A percentile compares a stretch with the other conserved stretches of the same genome.
Evolutionary conservation across 208 protist genomes (phyloP).

Genomic region (Leishmania turanica): DNA sequence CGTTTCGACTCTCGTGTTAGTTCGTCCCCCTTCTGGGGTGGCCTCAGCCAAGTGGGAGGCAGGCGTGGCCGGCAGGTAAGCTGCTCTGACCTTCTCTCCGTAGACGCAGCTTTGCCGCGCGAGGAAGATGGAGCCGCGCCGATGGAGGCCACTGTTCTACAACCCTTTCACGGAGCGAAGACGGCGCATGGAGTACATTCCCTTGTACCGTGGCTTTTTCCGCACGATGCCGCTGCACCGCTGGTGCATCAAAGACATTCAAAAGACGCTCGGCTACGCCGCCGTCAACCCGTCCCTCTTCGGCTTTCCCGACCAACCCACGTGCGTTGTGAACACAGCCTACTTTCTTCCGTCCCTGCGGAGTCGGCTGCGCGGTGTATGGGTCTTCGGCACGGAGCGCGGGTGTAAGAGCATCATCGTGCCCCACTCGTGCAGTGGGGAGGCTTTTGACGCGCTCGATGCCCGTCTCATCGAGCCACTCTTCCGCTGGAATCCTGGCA

Average conservation of each 20-base stretch:
- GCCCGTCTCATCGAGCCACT: conserved; percentile 80
- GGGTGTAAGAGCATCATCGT: conserved; percentile 89
- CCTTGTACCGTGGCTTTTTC: conserved; percentile 86
- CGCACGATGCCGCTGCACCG: conserved; percentile 81
- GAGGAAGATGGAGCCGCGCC: conserved; percentile 71
- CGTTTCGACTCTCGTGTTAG: neutral
- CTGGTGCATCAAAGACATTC: conserved; percentile 75
- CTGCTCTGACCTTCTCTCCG: neutral
- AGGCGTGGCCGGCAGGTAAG: neutral
- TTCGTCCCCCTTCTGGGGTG: neutral
- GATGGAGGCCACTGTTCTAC: conserved; percentile 79
- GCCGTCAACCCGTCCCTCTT: conserved; percentile 85
- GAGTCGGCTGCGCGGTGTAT: conserved; percentile 68
- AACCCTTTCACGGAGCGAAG: conserved; percentile 85
- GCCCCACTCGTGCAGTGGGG: conserved; percentile 71
- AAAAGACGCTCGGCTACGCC: conserved; percentile 75
- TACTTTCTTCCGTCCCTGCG: conserved; percentile 85
- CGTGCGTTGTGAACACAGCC: conserved; percentile 89
- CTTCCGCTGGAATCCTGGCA: conserved; percentile 87
- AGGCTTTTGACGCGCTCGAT: conserved; percentile 80
- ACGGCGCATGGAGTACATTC: conserved; percentile 39
- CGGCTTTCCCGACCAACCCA: conserved; percentile 81
- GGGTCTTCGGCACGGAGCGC: conserved; percentile 83
- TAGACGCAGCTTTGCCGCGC: neutral
- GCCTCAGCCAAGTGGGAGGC: no score